Percentiles rank a stretch among this genome's conserved stretches.
Evolutionary conservation across 2,329 filamentous ascomycete genomes (phyloP).

Genomic region (Fusarium protoensiforme): DNA sequence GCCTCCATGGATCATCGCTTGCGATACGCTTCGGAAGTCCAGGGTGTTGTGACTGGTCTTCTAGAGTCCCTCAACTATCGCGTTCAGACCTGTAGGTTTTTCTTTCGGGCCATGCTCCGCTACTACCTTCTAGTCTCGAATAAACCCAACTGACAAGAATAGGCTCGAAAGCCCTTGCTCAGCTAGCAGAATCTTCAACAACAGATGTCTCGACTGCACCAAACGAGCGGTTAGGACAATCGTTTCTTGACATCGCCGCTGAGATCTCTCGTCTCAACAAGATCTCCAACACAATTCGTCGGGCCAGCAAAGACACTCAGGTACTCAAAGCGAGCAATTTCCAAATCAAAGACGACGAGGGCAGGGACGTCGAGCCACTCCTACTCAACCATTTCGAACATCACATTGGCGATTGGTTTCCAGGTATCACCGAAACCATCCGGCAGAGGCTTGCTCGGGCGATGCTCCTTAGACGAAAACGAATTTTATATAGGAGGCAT

Average conservation of each 20-base stretch:
- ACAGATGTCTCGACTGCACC: not conserved
- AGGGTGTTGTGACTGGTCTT: conserved; percentile 10
- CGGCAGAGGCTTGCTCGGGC: conserved; percentile 7
- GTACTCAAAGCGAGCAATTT: conserved; percentile 10
- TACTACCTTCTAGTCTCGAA: not conserved
- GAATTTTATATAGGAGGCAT: conserved; percentile 14
- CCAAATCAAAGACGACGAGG: conserved; percentile 18
- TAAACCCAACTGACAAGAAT: fast-evolving
- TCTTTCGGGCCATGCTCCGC: not conserved
- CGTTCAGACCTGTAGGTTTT: not conserved
- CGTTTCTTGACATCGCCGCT: not conserved
- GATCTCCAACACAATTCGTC: conserved; percentile 22
- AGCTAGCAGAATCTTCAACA: not conserved
- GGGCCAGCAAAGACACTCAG: conserved; percentile 19
- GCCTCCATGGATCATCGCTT: conserved; percentile 31
- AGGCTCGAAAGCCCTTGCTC: not conserved
- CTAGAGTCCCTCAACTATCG: conserved; percentile 21
- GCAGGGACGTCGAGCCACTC: conserved; percentile 9
- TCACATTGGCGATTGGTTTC: conserved; percentile 20
- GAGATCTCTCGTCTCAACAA: conserved; percentile 7
- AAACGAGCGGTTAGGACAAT: not conserved
- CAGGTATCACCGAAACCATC: not conserved
- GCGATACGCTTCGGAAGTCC: conserved; percentile 19
- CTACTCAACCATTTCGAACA: not conserved
- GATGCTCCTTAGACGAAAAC: conserved; percentile 25